Base-by-base conservation (phyloP, 208 protist genomes). In the Phytomonas sp. region DNA sequence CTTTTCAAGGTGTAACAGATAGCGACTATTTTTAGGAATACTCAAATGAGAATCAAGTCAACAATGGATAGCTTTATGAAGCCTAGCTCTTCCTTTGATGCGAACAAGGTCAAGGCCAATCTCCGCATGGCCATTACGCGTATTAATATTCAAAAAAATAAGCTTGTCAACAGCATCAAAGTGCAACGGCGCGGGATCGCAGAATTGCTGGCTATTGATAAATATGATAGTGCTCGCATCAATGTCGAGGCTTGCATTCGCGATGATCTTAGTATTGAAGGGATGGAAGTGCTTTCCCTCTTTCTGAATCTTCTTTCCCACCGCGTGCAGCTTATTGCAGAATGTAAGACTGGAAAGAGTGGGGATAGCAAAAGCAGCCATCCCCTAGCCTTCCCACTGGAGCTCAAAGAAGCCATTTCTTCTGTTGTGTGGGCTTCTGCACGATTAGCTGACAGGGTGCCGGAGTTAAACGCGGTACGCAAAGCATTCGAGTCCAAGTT, bases 201-300 rank as follows among this genome's bases (percentile, higher is more conserved):
- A 0, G 85, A 93, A 72, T 79, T 96, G 29, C 82, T 97, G 26
- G 82, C 84, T 2, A 74, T 88, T 33, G 84, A 87, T 59, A 97
- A 97, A 80, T 94, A 96, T 66, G 94, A 97, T 67, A 86, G 84
- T 0, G 94, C 94, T 8, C 90, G 90, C 62, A 93, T 97, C 56
- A 82, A 81, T 11, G 90, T 96, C 1, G 93, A 97, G 78, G 82
- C 80, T 66, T 88, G 79, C 33, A 89, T 97, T 26, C 87, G 93
- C 36, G 90, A 97, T 51, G 91, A 96, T 68, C 81, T 93, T 32
- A 89, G 79, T 60, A 95, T 97, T 62, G 88, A 96, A 53, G 93
- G 89, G 20, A 79, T 84, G 59, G 93, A 97, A 66, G 85, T 93
- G 51, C 78, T 97, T 3, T 79, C 84, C 9, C 77, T 97, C 30